A percentile compares a stretch with the other conserved stretches of the same genome.
These are phyloP conservation scores for Alternaria tenuissima DNA, from an alignment of 2,329 filamentous ascomycete species.

Conservation along the genomic window DNA sequence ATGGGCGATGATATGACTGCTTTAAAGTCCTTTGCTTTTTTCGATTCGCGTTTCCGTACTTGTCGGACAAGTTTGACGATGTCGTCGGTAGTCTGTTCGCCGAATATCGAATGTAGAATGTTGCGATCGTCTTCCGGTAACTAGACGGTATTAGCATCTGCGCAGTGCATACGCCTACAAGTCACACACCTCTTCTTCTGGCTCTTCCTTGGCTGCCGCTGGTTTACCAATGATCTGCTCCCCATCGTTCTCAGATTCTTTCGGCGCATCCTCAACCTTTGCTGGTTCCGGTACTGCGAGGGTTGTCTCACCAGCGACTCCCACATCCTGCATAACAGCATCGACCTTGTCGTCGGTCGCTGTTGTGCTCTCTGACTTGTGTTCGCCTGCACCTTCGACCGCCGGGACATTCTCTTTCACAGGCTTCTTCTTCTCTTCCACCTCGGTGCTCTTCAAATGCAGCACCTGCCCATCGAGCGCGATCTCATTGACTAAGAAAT, in stretches of 20 bases:
- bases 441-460: constrained; percentile 67
- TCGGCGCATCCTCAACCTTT: neutral
- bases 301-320: constrained; percentile 24
- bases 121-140: constrained; percentile 51
- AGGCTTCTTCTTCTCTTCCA: constrained; percentile 27
- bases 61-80: constrained; percentile 65
- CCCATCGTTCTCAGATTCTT: constrained; percentile 18
- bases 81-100: constrained; percentile 57
- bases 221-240: neutral
- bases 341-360: constrained; percentile 35
- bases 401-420: constrained; percentile 26
- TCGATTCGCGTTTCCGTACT: constrained; percentile 62
- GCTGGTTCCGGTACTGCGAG: constrained; percentile 6
- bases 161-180: neutral
- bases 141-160: constrained; percentile 26
- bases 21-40: constrained; percentile 65
- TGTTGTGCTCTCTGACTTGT: constrained; percentile 12
- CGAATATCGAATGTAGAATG: constrained; percentile 59
- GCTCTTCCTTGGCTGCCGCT: constrained; percentile 17
- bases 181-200: constrained; percentile 26
- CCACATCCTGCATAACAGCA: constrained; percentile 28
- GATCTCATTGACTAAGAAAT: constrained; percentile 94
- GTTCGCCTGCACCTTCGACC: constrained; percentile 19
- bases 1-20: constrained; percentile 63
- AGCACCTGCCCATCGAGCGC: constrained; percentile 76